Evolutionary conservation across 441 rosid species (phyloP).

Genomic region (Gossypium lobatum): DNA sequence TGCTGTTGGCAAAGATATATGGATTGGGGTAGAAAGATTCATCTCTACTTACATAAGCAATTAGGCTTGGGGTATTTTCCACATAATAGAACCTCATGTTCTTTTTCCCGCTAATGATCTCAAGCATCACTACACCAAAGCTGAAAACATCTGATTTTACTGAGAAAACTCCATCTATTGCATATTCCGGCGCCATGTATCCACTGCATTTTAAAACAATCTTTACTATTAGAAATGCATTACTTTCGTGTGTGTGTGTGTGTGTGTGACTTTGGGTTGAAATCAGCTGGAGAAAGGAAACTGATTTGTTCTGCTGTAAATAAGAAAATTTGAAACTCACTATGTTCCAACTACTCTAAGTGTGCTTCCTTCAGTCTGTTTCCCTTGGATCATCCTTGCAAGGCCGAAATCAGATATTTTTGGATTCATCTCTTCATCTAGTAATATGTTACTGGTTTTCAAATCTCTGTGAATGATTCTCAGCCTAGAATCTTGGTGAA

Average conservation of each 20-base stretch:
- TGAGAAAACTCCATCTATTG: slow-evolving; percentile 34
- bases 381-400: slow-evolving; percentile 16
- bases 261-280: neutral
- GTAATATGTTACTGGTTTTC: slow-evolving; percentile 15
- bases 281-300: neutral
- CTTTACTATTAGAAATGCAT: neutral
- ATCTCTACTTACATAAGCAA: slow-evolving; percentile 33
- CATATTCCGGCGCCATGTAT: slow-evolving; percentile 27
- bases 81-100: slow-evolving; percentile 30
- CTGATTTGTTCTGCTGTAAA: neutral
- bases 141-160: slow-evolving; percentile 29
- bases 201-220: slow-evolving; percentile 18
- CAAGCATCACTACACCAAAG: slow-evolving; percentile 26
- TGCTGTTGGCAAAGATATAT: neutral
- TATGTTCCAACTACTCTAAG: slow-evolving; percentile 16
- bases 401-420: slow-evolving; percentile 21
- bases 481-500: slow-evolving; percentile 18
- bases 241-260: neutral
- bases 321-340: neutral
- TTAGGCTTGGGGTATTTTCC: slow-evolving; percentile 29
- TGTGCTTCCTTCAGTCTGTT: slow-evolving; percentile 16
- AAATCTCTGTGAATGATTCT: slow-evolving; percentile 18
- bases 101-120: slow-evolving; percentile 21
- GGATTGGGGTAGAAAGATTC: neutral
- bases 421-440: slow-evolving; percentile 15